phyloP scores from a whole-genome alignment of 768 basidiomycete species.

The Amanita subjunquillea region DNA sequence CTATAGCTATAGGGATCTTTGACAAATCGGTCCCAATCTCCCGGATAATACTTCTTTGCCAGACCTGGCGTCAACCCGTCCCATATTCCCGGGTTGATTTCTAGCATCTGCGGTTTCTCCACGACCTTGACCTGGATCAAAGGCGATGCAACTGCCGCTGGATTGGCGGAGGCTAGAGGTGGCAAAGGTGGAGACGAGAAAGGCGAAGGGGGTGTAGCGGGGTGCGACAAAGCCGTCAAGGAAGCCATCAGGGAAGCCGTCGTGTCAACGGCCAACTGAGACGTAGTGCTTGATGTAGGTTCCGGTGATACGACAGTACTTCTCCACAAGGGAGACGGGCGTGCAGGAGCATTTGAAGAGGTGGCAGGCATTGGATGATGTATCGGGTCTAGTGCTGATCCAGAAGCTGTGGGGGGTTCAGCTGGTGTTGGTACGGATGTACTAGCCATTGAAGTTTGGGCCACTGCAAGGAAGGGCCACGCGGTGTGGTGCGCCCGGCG shows the following conservation, averaged over 20 bases:
- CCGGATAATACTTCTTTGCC: slow-evolving; percentile 82
- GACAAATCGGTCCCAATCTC: slow-evolving; percentile 88
- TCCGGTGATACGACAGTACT: not conserved
- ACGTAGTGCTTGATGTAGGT: not conserved
- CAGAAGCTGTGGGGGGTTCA: not conserved
- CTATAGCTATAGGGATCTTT: slow-evolving; percentile 91
- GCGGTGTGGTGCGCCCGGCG: slow-evolving; percentile 91
- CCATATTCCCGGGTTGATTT: slow-evolving; percentile 98
- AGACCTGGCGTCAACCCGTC: slow-evolving; percentile 90
- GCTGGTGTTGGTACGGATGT: slow-evolving; percentile 6
- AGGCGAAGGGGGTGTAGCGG: slow-evolving; percentile 3
- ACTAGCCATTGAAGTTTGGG: slow-evolving; percentile 14
- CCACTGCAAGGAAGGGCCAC: slow-evolving; percentile 73
- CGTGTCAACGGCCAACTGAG: slow-evolving; percentile 6
- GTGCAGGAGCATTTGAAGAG: not conserved
- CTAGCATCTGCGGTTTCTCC: slow-evolving; percentile 94
- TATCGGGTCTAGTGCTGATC: not conserved
- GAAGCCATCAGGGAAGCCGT: not conserved
- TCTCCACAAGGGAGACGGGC: not conserved
- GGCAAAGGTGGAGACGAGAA: slow-evolving; percentile 5
- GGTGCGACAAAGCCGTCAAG: slow-evolving; percentile 6
- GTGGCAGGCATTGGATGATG: not conserved
- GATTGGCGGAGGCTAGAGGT: slow-evolving; percentile 14
- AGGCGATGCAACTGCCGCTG: slow-evolving; percentile 9
- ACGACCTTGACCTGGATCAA: slow-evolving; percentile 64